Percentiles rank a stretch among this genome's conserved stretches.
Conservation (phyloP, 768 basidiomycete species). For the Brasilioporus rufonigricans region DNA sequence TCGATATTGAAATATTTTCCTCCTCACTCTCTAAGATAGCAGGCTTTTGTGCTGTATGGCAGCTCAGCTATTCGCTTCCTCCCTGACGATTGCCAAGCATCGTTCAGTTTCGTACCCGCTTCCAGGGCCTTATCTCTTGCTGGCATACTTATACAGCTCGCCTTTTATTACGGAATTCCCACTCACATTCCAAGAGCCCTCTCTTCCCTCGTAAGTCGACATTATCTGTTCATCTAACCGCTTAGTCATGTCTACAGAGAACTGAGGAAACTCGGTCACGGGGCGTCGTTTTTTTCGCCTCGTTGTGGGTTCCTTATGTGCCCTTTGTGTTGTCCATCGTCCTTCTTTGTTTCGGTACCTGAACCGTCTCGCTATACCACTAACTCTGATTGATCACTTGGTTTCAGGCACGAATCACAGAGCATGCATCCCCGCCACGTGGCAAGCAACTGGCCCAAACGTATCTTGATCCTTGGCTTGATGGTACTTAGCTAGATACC, state of each 20-base stretch:
- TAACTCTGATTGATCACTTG: too few species aligned
- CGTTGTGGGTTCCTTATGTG: not conserved
- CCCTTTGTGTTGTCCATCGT: not conserved
- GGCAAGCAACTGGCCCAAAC: not conserved
- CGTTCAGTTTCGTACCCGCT: not conserved
- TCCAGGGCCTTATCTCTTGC: not conserved
- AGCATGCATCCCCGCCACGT: not conserved
- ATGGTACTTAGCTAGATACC: too few species aligned
- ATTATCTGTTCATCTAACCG: too few species aligned
- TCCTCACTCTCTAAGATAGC: not conserved
- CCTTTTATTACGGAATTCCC: not conserved
- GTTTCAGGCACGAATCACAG: not conserved
- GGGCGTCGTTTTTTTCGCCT: not conserved
- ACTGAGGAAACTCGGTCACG: not conserved
- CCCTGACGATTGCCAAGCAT: not conserved
- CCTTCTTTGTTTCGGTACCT: not conserved
- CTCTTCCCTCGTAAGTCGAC: not conserved
- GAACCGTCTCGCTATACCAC: not conserved
- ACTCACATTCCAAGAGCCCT: not conserved
- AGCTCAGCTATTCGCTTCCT: not conserved
- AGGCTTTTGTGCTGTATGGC: not conserved
- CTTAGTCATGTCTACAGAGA: not conserved
- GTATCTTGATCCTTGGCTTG: not conserved
- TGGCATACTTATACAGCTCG: not conserved
- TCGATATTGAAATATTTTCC: not conserved